These are phyloP conservation scores for Houttuynia cordata DNA, from an alignment of 164 flowering plant species.

Conservation along the genomic window DNA sequence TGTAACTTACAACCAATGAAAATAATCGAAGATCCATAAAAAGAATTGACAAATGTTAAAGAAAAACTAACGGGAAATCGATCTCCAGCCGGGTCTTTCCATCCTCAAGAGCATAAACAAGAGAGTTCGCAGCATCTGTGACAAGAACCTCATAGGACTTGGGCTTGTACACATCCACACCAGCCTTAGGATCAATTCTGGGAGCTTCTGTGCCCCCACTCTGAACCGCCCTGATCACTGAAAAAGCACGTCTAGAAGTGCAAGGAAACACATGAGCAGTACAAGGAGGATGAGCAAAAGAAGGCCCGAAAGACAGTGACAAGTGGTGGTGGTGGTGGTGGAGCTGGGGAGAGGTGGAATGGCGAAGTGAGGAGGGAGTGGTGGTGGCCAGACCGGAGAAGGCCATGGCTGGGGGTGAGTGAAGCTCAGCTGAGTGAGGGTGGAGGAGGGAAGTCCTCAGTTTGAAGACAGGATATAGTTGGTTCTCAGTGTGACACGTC, in stretches of 20 bases:
- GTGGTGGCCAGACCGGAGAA: background rate
- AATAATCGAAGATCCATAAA: too few relatives aligned
- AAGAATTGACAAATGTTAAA: too few relatives aligned
- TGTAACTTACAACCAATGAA: background rate
- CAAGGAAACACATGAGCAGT: background rate
- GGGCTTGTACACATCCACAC: constrained; percentile 81
- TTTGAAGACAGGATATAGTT: too few relatives aligned
- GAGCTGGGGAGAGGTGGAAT: too few relatives aligned
- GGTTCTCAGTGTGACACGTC: too few relatives aligned
- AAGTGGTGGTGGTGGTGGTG: too few relatives aligned
- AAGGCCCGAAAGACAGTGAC: background rate
- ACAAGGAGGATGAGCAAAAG: background rate
- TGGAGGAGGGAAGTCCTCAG: background rate
- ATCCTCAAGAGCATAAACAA: constrained; percentile 62
- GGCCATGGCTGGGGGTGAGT: background rate
- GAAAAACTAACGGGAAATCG: constrained; percentile 75
- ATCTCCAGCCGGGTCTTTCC: constrained; percentile 78
- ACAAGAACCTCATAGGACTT: constrained; percentile 75
- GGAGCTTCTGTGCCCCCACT: constrained; percentile 14
- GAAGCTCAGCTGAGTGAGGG: background rate
- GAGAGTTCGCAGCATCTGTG: constrained; percentile 71
- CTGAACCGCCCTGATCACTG: constrained; percentile 6
- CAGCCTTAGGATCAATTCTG: constrained; percentile 35
- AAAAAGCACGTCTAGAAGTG: constrained; percentile 5
- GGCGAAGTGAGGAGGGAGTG: background rate